Evolutionary conservation across 2,329 filamentous ascomycete genomes (phyloP).

Genomic region (Xylariaceae sp.): DNA sequence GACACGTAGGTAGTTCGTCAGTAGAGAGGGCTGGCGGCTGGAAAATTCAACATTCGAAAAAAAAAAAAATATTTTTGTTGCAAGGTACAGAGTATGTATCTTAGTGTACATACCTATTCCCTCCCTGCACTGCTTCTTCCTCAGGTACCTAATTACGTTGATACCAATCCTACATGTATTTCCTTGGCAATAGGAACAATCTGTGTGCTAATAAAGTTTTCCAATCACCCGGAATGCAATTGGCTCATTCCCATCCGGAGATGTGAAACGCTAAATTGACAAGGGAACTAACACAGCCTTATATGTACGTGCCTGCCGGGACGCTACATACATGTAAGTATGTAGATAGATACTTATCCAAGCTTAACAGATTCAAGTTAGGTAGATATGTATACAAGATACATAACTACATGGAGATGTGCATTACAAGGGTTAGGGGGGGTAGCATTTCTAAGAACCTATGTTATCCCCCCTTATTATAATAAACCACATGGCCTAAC

Average conservation of each 20-base stretch:
- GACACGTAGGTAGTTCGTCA: too few relatives aligned
- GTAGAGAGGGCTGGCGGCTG: background rate
- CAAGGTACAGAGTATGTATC: conserved; percentile 1
- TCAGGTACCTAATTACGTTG: conserved; percentile 9
- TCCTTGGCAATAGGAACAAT: conserved; percentile 21
- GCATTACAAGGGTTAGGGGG: too few relatives aligned
- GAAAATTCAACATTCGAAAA: too few relatives aligned
- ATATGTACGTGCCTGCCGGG: conserved; percentile 4
- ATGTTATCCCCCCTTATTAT: too few relatives aligned
- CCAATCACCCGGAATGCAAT: conserved; percentile 17
- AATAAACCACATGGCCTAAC: too few relatives aligned
- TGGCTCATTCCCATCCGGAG: conserved; percentile 11
- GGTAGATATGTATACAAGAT: too few relatives aligned
- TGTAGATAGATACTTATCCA: background rate
- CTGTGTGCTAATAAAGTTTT: conserved; percentile 17
- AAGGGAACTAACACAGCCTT: conserved; percentile 12
- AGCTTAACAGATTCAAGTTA: too few relatives aligned
- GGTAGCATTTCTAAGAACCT: too few relatives aligned
- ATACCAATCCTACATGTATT: conserved; percentile 13
- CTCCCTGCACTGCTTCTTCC: conserved; percentile 14
- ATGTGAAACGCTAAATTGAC: conserved; percentile 10
- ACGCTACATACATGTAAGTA: background rate
- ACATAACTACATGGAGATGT: too few relatives aligned
- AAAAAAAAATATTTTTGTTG: conserved; percentile 14
- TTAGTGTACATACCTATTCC: conserved; percentile 13